phyloP scores from a whole-genome alignment of 2,329 filamentous ascomycete species.

The Tolypocladium guangdongense region DNA sequence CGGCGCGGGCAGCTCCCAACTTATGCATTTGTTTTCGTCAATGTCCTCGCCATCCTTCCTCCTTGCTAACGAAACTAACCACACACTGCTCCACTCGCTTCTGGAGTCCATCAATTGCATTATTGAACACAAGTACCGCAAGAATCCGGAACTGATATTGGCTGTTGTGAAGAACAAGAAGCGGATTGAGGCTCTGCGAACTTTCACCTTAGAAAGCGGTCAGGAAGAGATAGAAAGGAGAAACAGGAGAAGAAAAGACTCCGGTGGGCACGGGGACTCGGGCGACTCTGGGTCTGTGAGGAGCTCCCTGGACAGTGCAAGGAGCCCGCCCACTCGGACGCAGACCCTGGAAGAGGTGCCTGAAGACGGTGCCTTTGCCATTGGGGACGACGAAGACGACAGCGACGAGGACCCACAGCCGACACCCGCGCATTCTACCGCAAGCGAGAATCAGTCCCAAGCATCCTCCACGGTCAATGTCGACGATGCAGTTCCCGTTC shows the following conservation, averaged over 20 bases:
- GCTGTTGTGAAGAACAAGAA: conserved; percentile 69
- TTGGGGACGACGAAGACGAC: conserved; percentile 74
- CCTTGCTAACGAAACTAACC: conserved; percentile 84
- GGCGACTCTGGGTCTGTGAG: conserved; percentile 39
- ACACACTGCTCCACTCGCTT: conserved; percentile 67
- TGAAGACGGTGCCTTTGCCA: conserved; percentile 73
- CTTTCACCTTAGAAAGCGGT: conserved; percentile 84
- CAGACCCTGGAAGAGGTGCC: conserved; percentile 21
- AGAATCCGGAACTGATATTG: conserved; percentile 73
- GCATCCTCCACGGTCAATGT: conserved; percentile 56
- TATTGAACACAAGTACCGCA: conserved; percentile 75
- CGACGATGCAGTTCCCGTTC: conserved; percentile 72
- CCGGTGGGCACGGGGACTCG: conserved; percentile 35
- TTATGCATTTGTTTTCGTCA: conserved; percentile 79
- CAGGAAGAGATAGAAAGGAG: conserved; percentile 83
- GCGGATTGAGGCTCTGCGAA: conserved; percentile 72
- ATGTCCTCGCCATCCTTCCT: conserved; percentile 93
- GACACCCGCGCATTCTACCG: conserved; percentile 51
- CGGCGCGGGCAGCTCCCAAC: conserved; percentile 62
- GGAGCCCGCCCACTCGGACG: conserved; percentile 41
- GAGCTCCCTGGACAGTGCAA: conserved; percentile 56
- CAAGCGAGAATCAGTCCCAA: conserved; percentile 50
- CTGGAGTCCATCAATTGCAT: conserved; percentile 85
- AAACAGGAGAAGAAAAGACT: conserved; percentile 59
- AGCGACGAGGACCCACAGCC: conserved; percentile 41